These are phyloP conservation scores for Cystobasidium ongulense DNA, from an alignment of 768 basidiomycete genomes.

Conservation along the genomic window DNA sequence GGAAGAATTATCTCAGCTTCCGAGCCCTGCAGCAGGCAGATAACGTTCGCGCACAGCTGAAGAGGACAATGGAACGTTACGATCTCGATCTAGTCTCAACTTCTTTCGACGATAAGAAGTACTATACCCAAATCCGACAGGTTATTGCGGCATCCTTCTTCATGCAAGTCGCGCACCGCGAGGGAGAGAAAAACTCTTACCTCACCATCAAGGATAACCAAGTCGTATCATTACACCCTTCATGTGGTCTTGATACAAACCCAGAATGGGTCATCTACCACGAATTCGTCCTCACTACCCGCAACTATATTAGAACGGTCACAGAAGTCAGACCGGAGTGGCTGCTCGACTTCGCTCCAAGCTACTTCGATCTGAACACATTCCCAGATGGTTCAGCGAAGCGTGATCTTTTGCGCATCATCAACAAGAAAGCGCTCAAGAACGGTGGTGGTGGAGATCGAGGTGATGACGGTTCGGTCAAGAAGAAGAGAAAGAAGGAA, in stretches of 20 bases:
- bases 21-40: slow-evolving; percentile 82
- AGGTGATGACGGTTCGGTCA: slow-evolving; percentile 12
- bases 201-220: slow-evolving; percentile 92
- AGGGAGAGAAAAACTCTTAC: slow-evolving; percentile 73
- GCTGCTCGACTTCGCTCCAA: slow-evolving; percentile 58
- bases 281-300: slow-evolving; percentile 75
- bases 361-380: slow-evolving; percentile 61
- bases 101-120: slow-evolving; percentile 61
- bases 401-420: slow-evolving; percentile 54
- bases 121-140: slow-evolving; percentile 61
- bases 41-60: slow-evolving; percentile 80
- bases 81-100: slow-evolving; percentile 56
- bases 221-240: slow-evolving; percentile 72
- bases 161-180: slow-evolving; percentile 95
- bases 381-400: slow-evolving; percentile 69
- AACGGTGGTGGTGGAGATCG: slow-evolving; percentile 21
- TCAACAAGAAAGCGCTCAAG: slow-evolving; percentile 55
- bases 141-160: slow-evolving; percentile 88
- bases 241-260: slow-evolving; percentile 73
- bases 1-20: slow-evolving; percentile 75
- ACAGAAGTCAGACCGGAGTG: slow-evolving; percentile 80
- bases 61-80: slow-evolving; percentile 72
- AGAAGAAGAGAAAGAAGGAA: slow-evolving; percentile 35
- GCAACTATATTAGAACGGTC: slow-evolving; percentile 75
- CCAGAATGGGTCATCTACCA: slow-evolving; percentile 49